phyloP scores from a whole-genome alignment of 768 basidiomycete genomes.

The Lactarius vividus region DNA sequence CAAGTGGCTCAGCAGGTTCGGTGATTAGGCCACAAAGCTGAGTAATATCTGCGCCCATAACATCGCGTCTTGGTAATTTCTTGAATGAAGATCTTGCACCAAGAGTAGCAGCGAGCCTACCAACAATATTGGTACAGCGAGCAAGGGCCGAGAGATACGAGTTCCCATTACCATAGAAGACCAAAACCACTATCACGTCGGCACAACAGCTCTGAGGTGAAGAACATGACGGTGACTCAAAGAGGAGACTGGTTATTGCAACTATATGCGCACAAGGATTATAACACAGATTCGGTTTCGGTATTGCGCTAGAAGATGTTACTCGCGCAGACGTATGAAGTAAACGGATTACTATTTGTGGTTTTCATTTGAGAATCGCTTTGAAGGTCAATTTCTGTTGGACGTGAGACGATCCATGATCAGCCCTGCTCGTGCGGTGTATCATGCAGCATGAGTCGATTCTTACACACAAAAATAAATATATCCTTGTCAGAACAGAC shows the following conservation, averaged over 20 bases:
- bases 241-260: neutral
- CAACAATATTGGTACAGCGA: slow-evolving; percentile 1
- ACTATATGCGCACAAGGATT: slow-evolving; percentile 6
- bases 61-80: slow-evolving; percentile 77
- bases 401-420: neutral
- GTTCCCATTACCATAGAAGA: slow-evolving; percentile 62
- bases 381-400: neutral
- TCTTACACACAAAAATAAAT: neutral
- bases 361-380: neutral
- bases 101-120: slow-evolving; percentile 87
- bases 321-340: neutral
- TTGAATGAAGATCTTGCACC: slow-evolving; percentile 86
- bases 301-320: neutral
- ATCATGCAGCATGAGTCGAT: neutral
- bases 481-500: neutral
- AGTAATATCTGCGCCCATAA: slow-evolving; percentile 80
- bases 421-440: neutral
- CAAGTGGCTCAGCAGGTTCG: slow-evolving; percentile 82
- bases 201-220: slow-evolving; percentile 75
- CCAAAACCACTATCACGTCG: slow-evolving; percentile 86
- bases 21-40: slow-evolving; percentile 79
- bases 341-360: neutral
- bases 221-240: slow-evolving; percentile 61
- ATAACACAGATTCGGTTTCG: slow-evolving; percentile 2
- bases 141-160: slow-evolving; percentile 2